Conservation (phyloP, 495 filamentous ascomycete genomes). For the Aspergillus ellipticus region DNA sequence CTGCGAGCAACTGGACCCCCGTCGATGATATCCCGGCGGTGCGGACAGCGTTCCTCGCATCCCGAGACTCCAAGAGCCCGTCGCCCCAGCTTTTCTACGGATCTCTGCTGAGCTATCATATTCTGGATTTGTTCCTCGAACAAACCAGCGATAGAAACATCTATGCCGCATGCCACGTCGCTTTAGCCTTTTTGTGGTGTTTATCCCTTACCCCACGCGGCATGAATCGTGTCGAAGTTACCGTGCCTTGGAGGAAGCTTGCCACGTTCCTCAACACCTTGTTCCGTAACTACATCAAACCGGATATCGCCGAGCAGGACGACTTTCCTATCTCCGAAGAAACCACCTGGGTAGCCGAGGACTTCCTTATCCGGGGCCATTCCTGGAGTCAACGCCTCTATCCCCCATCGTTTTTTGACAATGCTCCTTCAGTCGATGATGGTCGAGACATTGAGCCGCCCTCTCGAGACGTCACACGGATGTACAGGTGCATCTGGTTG, state of each 20-base stretch:
- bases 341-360: conserved; percentile 72
- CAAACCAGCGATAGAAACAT: conserved; percentile 60
- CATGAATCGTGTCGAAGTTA: conserved; percentile 47
- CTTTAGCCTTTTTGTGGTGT: conserved; percentile 65
- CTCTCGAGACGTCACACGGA: conserved; percentile 60
- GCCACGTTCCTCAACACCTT: conserved; percentile 66
- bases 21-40: conserved; percentile 8
- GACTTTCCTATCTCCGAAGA: conserved; percentile 53
- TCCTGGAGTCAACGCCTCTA: conserved; percentile 68
- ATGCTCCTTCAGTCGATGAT: conserved; percentile 69
- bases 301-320: conserved; percentile 45
- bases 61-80: conserved; percentile 10
- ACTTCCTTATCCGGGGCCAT: conserved; percentile 75
- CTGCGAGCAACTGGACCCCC: conserved; percentile 17
- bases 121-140: conserved; percentile 52
- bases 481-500: conserved; percentile 73
- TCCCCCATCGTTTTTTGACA: conserved; percentile 64
- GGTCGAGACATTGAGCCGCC: conserved; percentile 68
- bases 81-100: conserved; percentile 28
- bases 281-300: conserved; percentile 34
- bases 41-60: conserved; percentile 13
- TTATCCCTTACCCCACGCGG: conserved; percentile 49
- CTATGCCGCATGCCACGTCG: conserved; percentile 63
- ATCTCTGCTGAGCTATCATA: conserved; percentile 42
- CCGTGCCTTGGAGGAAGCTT: conserved; percentile 66